Evolutionary conservation across 2,329 filamentous ascomycete genomes (phyloP).

Genomic region (Ascochyta fabae): DNA sequence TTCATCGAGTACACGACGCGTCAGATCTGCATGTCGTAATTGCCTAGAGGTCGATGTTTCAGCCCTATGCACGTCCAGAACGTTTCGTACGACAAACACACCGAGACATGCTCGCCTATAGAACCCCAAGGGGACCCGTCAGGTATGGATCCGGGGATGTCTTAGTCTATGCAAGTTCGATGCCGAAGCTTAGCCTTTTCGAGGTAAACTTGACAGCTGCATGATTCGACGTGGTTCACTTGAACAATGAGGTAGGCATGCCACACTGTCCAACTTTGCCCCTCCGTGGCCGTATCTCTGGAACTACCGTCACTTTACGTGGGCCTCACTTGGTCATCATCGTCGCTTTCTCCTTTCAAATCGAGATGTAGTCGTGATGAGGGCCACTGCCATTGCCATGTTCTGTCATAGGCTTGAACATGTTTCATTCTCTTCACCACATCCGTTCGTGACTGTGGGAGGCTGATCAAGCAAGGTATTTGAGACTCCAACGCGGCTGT

Average conservation of each 20-base stretch:
- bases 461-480: not conserved
- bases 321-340: slow-evolving; percentile 4
- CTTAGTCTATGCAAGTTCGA: slow-evolving; percentile 16
- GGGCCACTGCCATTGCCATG: not conserved
- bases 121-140: slow-evolving; percentile 16
- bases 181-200: slow-evolving; percentile 4
- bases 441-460: not conserved
- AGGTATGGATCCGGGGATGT: slow-evolving; percentile 20
- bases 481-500: not conserved
- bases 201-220: slow-evolving; percentile 3
- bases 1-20: not conserved
- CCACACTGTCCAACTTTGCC: slow-evolving; percentile 7
- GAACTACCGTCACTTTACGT: not conserved
- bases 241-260: slow-evolving; percentile 5
- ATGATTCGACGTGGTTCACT: slow-evolving; percentile 14
- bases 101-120: slow-evolving; percentile 22
- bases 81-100: slow-evolving; percentile 25
- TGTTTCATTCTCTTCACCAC: slow-evolving; percentile 4
- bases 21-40: slow-evolving; percentile 8
- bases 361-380: not conserved
- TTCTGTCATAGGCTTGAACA: not conserved
- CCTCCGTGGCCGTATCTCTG: slow-evolving; percentile 2
- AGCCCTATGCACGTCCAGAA: slow-evolving; percentile 41
- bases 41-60: slow-evolving; percentile 33
- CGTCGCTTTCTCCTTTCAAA: not conserved